Evolutionary conservation across 2,329 filamentous ascomycete genomes (phyloP).

Genomic region (Orbilia blumenaviensis): DNA sequence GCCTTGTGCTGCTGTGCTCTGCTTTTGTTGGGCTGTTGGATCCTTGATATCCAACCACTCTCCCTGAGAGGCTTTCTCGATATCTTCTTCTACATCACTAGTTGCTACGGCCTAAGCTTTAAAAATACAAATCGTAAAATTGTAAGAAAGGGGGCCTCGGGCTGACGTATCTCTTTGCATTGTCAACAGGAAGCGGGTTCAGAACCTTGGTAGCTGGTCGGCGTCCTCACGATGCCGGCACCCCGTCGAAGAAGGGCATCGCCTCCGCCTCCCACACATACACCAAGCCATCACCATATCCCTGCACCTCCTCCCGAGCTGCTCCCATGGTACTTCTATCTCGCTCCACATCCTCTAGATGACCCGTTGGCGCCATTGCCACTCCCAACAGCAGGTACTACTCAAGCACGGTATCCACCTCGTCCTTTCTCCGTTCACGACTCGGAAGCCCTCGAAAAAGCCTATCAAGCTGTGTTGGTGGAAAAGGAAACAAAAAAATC

Average conservation of each 20-base stretch:
- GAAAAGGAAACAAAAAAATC: slow-evolving; percentile 35
- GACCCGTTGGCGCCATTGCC: slow-evolving; percentile 78
- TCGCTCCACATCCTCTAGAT: slow-evolving; percentile 82
- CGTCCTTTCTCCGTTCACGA: slow-evolving; percentile 82
- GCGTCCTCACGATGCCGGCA: slow-evolving; percentile 22
- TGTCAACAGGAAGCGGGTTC: neutral
- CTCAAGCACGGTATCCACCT: slow-evolving; percentile 69
- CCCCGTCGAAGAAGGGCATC: slow-evolving; percentile 38
- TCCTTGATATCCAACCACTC: neutral
- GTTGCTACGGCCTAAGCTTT: neutral
- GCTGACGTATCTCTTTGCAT: neutral
- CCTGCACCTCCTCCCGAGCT: slow-evolving; percentile 65
- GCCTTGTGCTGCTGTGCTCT: neutral
- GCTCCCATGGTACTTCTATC: slow-evolving; percentile 83
- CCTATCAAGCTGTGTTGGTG: slow-evolving; percentile 72
- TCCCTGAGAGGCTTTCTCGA: neutral
- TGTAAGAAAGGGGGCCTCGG: neutral
- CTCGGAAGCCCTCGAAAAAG: slow-evolving; percentile 79
- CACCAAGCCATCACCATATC: slow-evolving; percentile 51
- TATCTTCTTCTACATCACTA: neutral
- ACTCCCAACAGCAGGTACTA: slow-evolving; percentile 67
- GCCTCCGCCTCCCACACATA: slow-evolving; percentile 49
- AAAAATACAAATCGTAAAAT: too few species aligned
- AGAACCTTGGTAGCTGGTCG: neutral
- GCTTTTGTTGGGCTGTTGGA: neutral